These are phyloP conservation scores for Podaxis pistillaris DNA, from an alignment of 768 basidiomycete genomes.

Conservation along the genomic window DNA sequence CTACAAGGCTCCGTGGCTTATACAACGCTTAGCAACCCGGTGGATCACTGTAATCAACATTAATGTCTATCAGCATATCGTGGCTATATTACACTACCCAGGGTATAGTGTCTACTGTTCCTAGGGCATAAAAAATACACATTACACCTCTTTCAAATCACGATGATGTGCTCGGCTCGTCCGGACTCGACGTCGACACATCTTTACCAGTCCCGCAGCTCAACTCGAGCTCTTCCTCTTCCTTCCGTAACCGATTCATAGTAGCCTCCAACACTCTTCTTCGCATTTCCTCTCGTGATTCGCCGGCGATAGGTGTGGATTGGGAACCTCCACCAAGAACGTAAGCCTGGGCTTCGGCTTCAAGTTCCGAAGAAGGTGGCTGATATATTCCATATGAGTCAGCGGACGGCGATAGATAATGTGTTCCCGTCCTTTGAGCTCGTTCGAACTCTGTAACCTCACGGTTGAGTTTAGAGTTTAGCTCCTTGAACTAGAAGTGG, in stretches of 20 bases:
- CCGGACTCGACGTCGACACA: conserved; percentile 18
- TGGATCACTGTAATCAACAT: too few relatives aligned
- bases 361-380: conserved; percentile 52
- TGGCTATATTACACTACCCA: too few relatives aligned
- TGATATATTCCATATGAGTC: conserved; percentile 23
- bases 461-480: conserved; percentile 72
- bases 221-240: conserved; percentile 72
- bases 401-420: conserved; percentile 44
- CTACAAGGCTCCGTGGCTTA: too few relatives aligned
- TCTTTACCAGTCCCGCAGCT: conserved; percentile 57
- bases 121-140: not conserved
- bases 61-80: too few relatives aligned
- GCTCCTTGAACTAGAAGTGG: conserved; percentile 63
- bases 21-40: too few relatives aligned
- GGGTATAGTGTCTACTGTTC: too few relatives aligned
- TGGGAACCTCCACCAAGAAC: conserved; percentile 50
- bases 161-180: conserved; percentile 7
- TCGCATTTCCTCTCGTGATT: conserved; percentile 60
- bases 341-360: conserved; percentile 50
- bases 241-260: conserved; percentile 52
- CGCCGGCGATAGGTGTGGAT: conserved; percentile 20
- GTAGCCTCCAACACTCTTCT: conserved; percentile 58
- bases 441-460: conserved; percentile 72
- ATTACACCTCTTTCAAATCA: not conserved
- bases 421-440: conserved; percentile 48